Conservation (phyloP, 805 yeast species). For the Isabelozyma pseudorhagii region DNA sequence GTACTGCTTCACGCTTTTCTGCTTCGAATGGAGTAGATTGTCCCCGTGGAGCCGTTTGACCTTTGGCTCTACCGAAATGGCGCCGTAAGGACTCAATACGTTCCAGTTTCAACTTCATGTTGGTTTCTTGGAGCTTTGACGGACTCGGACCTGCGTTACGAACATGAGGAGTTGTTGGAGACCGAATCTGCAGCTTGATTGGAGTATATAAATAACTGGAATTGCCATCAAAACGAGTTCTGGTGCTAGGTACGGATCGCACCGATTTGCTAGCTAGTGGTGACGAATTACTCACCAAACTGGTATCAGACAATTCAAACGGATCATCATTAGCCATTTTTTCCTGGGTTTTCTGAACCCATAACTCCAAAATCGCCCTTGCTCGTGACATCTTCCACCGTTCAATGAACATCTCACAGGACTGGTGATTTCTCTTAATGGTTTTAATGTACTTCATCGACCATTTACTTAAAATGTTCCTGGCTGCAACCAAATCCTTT, state of each 20-base stretch:
- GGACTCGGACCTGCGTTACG: slow-evolving; percentile 30
- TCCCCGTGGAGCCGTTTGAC: slow-evolving; percentile 1
- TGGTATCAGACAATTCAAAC: slow-evolving; percentile 9
- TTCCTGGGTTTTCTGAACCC: slow-evolving; percentile 27
- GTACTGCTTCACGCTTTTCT: neutral
- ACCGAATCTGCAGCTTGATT: slow-evolving; percentile 20
- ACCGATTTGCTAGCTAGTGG: slow-evolving; percentile 26
- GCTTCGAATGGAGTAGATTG: neutral
- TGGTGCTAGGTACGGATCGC: slow-evolving; percentile 1
- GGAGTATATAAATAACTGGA: slow-evolving; percentile 33
- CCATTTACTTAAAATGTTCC: slow-evolving; percentile 32
- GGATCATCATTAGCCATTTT: slow-evolving; percentile 2
- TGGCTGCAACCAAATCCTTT: slow-evolving; percentile 21
- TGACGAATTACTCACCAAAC: slow-evolving; percentile 23
- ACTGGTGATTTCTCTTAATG: slow-evolving; percentile 30
- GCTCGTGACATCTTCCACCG: slow-evolving; percentile 27
- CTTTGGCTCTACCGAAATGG: slow-evolving; percentile 26
- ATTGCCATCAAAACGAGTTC: neutral
- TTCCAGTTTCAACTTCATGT: slow-evolving; percentile 29
- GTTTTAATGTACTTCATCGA: slow-evolving; percentile 31
- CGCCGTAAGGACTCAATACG: slow-evolving; percentile 31
- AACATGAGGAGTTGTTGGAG: slow-evolving; percentile 11
- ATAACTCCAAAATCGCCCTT: slow-evolving; percentile 32
- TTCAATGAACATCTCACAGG: slow-evolving; percentile 28
- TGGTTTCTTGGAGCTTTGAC: slow-evolving; percentile 36